These are phyloP conservation scores for Wickerhamomyces canadensis DNA, from an alignment of 805 yeast genomes.

Conservation along the genomic window DNA sequence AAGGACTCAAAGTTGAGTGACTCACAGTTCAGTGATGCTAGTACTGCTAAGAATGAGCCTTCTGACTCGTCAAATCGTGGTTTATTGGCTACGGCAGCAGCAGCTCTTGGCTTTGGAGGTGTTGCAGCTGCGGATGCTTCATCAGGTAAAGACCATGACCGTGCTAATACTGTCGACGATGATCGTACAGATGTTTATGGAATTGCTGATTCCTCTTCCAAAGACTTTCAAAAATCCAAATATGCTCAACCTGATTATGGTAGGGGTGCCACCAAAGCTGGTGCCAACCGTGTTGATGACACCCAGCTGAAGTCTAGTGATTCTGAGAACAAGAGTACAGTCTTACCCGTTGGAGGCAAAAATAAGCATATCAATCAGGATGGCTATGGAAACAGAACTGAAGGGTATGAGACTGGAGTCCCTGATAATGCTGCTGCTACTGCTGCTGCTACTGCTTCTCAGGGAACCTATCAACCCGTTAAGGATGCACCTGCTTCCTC, in stretches of 20 bases:
- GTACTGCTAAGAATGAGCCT: too few relatives aligned
- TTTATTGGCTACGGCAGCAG: constrained; percentile 7
- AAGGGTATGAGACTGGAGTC: constrained; percentile 14
- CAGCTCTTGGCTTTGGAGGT: constrained; percentile 8
- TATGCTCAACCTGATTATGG: constrained; percentile 3
- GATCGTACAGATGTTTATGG: too few relatives aligned
- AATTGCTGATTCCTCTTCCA: too few relatives aligned
- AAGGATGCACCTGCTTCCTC: constrained; percentile 13
- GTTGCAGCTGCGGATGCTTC: constrained; percentile 3
- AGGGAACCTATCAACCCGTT: neutral
- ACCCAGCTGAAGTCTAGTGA: neutral
- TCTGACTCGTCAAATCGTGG: neutral
- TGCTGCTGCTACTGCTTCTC: constrained; percentile 10
- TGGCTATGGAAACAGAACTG: constrained; percentile 10
- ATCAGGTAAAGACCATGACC: neutral
- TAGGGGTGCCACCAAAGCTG: constrained; percentile 15
- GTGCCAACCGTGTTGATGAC: constrained; percentile 5
- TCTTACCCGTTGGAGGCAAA: constrained; percentile 14
- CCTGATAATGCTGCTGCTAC: constrained; percentile 12
- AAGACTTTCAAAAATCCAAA: neutral
- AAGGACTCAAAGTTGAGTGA: too few relatives aligned
- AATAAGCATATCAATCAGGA: constrained; percentile 6
- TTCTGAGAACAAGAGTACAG: constrained; percentile 21
- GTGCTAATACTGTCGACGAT: too few relatives aligned
- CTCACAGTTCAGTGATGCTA: too few relatives aligned